A percentile compares a stretch with the other conserved stretches of the same genome.
Evolutionary conservation across 2,329 filamentous ascomycete species (phyloP).

Genomic region (Albophoma yamanashiensis): DNA sequence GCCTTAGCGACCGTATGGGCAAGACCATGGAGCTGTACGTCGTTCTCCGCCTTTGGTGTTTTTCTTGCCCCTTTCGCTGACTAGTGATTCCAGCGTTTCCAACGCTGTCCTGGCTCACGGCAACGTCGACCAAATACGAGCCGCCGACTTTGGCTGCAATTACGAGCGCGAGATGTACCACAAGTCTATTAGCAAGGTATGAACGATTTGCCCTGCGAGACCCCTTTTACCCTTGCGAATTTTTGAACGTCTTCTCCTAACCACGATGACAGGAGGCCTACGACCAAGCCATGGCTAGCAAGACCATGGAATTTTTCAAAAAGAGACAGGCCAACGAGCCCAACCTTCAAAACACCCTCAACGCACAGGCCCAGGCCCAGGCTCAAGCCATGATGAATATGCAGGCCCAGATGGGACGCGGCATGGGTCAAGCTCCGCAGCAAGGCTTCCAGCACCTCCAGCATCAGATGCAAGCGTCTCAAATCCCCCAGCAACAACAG

Average conservation of each 20-base stretch:
- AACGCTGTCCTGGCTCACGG: slow-evolving; percentile 38
- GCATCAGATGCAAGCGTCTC: slow-evolving; percentile 45
- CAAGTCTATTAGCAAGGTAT: slow-evolving; percentile 37
- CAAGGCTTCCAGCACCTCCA: slow-evolving; percentile 48
- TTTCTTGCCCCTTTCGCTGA: slow-evolving; percentile 1
- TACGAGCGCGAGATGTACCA: slow-evolving; percentile 38
- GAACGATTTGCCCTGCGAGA: slow-evolving; percentile 2
- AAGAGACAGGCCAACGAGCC: slow-evolving; percentile 40
- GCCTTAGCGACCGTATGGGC: slow-evolving; percentile 28
- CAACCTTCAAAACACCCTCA: slow-evolving; percentile 38
- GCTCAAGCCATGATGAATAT: slow-evolving; percentile 42
- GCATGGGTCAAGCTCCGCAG: slow-evolving; percentile 37
- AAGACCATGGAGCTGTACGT: slow-evolving; percentile 33
- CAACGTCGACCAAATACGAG: slow-evolving; percentile 26
- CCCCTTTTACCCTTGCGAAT: not conserved
- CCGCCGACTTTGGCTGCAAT: slow-evolving; percentile 28
- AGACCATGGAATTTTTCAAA: slow-evolving; percentile 36
- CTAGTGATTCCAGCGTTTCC: slow-evolving; percentile 29
- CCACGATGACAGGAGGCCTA: slow-evolving; percentile 31
- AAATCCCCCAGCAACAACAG: slow-evolving; percentile 30
- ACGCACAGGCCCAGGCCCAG: slow-evolving; percentile 28
- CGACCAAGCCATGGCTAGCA: slow-evolving; percentile 34
- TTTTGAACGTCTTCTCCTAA: slow-evolving; percentile 7
- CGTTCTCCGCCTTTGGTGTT: not conserved
- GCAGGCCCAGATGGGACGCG: slow-evolving; percentile 40